Base-by-base conservation (phyloP, 1,284 basidiomycete genomes). In the Ustilago bromivora region DNA sequence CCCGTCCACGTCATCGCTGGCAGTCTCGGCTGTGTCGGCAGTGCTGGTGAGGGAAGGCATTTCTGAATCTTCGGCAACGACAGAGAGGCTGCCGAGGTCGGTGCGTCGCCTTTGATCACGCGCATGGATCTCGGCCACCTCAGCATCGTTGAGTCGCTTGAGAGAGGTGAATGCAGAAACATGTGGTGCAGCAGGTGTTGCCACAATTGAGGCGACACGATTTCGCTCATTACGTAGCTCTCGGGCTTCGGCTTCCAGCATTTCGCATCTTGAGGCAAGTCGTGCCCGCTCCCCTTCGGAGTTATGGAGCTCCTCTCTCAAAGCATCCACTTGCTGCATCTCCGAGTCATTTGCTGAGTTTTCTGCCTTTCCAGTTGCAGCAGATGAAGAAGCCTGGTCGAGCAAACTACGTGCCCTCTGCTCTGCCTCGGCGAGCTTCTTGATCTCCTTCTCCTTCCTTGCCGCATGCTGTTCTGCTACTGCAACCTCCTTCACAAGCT, bases 81-180 rank as follows among this genome's bases (percentile, higher is more conserved):
- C 49, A 1, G 70, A 72, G 5, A 72, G 70, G 40, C 54, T 57
- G 53, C 64, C 55, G 11, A 67, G 31, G 13, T 72, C 63, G 9
- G n/a, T 38, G n/a, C 72, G 72, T 31, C 63, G 62, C 49, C 57
- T 51, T 11, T 65, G 60, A 23, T 75, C 72, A 6, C 66, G 62
- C 4, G 66, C 67, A 17, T 75, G 72, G 23, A 75, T 54, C 54
- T 70, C 58, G 57, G 73, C 73, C 59, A 71, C 55, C 34, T 76
- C 67, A 31, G 15, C 47, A 3, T 71, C 67, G 28, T 64, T 68
- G 17, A 67, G 61, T n/a, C 68, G 64, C 53, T 56, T 61, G 23
- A 67, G 57, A 5, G 64, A 67, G 2, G 61, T 72, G 19, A 72
- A 10, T 35, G 17, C 54, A 7, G 51, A 28, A 17, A 31, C 12